Evolutionary conservation across 495 filamentous ascomycete species (phyloP).

Genomic region (Lophiostoma macrostomum): DNA sequence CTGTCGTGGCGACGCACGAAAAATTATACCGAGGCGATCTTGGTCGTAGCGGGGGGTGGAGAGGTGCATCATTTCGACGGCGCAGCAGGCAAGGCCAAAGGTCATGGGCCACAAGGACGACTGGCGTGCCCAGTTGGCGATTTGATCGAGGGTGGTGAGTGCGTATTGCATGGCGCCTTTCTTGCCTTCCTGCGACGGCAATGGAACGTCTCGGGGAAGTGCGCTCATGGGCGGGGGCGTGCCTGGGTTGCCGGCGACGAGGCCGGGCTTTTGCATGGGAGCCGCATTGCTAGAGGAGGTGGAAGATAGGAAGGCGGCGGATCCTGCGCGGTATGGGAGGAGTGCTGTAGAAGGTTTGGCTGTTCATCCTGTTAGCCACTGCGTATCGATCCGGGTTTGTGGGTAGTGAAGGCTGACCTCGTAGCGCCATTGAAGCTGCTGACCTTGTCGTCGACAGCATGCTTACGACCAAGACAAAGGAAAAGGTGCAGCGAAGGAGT

Average conservation of each 20-base stretch:
- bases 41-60: conserved; percentile 96
- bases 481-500: conserved; percentile 19
- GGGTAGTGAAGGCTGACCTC: conserved; percentile 53
- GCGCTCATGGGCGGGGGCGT: conserved; percentile 49
- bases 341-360: conserved; percentile 61
- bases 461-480: conserved; percentile 35
- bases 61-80: conserved; percentile 98
- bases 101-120: conserved; percentile 96
- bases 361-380: conserved; percentile 43
- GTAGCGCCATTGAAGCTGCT: conserved; percentile 63
- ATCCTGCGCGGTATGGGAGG: conserved; percentile 54
- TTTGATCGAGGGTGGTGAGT: conserved; percentile 85
- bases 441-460: conserved; percentile 66
- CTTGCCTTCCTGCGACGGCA: conserved; percentile 88
- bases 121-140: conserved; percentile 93
- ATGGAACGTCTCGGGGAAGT: conserved; percentile 69
- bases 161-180: conserved; percentile 97
- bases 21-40: conserved; percentile 93
- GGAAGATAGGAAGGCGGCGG: conserved; percentile 57
- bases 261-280: conserved; percentile 37
- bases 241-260: conserved; percentile 37
- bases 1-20: conserved; percentile 91
- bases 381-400: conserved; percentile 10
- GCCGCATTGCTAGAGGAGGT: conserved; percentile 57
- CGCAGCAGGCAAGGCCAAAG: conserved; percentile 94